Percentiles rank a stretch among this genome's conserved stretches.
These are phyloP conservation scores for Saturnispora gosingensis DNA, from an alignment of 805 yeast species.

Conservation along the genomic window DNA sequence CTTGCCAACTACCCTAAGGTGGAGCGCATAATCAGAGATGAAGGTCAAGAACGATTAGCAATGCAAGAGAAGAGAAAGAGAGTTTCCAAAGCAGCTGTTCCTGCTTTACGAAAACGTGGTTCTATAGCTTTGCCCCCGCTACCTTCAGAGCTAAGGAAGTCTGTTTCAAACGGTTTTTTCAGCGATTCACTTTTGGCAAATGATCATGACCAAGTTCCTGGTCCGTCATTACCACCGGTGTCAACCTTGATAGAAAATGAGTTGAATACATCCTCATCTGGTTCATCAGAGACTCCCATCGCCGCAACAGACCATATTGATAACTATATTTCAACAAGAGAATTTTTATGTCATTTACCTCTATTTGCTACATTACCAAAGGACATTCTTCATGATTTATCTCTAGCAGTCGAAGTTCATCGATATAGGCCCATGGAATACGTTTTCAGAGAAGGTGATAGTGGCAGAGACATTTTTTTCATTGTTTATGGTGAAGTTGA, in stretches of 20 bases:
- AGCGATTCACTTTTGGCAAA: conserved; percentile 26
- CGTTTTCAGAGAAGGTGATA: conserved; percentile 50
- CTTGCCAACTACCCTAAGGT: conserved; percentile 54
- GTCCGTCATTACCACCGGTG: conserved; percentile 32
- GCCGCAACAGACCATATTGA: conserved; percentile 33
- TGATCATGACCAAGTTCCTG: conserved; percentile 29
- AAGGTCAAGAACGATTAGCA: conserved; percentile 68
- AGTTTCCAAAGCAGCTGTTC: conserved; percentile 27
- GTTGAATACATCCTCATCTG: background rate
- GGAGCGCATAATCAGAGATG: conserved; percentile 64
- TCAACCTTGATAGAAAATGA: conserved; percentile 1
- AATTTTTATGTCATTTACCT: conserved; percentile 48
- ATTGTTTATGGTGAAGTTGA: conserved; percentile 64
- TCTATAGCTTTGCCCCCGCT: conserved; percentile 7
- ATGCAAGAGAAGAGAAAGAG: conserved; percentile 56
- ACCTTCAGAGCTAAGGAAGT: conserved; percentile 3
- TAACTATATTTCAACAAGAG: conserved; percentile 44
- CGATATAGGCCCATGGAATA: conserved; percentile 47
- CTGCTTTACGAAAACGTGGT: conserved; percentile 9
- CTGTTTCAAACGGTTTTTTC: background rate
- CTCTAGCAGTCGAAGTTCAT: conserved; percentile 51
- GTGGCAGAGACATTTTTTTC: conserved; percentile 57
- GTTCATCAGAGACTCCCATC: background rate
- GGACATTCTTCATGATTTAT: conserved; percentile 53
- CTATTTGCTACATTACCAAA: conserved; percentile 50